phyloP scores from a whole-genome alignment of 1,284 basidiomycete species.

The Paramarasmius palmivorus region DNA sequence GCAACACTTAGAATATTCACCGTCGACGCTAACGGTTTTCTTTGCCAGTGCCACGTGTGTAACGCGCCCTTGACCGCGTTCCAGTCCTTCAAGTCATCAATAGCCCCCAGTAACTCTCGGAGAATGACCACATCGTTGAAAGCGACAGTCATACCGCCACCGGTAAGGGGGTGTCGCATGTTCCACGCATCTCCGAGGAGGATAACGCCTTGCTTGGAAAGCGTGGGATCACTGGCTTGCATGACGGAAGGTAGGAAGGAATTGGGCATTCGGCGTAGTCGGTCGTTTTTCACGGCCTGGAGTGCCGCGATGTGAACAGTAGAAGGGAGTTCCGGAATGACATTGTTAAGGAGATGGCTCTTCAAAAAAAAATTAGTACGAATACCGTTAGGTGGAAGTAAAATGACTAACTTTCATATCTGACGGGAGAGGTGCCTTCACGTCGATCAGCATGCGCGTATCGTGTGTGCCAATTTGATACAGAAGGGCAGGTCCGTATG shows the following conservation, averaged over 20 bases:
- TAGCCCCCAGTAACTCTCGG: constrained; percentile 55
- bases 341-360: constrained; percentile 69
- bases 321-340: constrained; percentile 80
- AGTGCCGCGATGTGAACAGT: constrained; percentile 64
- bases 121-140: constrained; percentile 83
- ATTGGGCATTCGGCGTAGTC: constrained; percentile 93
- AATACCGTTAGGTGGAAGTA: constrained; percentile 3
- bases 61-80: constrained; percentile 6
- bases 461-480: constrained; percentile 85
- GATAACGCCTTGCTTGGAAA: constrained; percentile 70
- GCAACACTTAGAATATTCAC: constrained; percentile 92
- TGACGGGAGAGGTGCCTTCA: constrained; percentile 83
- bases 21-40: constrained; percentile 81
- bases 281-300: constrained; percentile 66
- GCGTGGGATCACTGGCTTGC: constrained; percentile 53
- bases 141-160: constrained; percentile 96
- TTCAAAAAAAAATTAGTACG: constrained; percentile 29
- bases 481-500: constrained; percentile 81
- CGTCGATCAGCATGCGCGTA: constrained; percentile 92
- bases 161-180: constrained; percentile 98
- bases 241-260: constrained; percentile 87
- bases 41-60: constrained; percentile 78
- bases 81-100: constrained; percentile 39
- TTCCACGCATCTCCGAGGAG: constrained; percentile 98
- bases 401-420: constrained; percentile 67